Evolutionary conservation across 306 rosid species (phyloP).

Genomic region (Sophora flavescens): DNA sequence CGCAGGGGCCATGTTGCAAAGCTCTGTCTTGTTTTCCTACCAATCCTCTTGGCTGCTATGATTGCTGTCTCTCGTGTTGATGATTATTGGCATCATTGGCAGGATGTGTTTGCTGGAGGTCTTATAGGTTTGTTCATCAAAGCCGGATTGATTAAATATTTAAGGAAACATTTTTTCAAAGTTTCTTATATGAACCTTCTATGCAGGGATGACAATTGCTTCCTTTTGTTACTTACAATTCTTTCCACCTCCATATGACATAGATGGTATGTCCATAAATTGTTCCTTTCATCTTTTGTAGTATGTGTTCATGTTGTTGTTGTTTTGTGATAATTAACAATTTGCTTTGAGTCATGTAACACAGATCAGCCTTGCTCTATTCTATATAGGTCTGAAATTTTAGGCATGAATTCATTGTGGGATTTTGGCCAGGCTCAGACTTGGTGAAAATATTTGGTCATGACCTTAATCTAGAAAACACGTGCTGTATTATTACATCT

Average conservation of each 20-base stretch:
- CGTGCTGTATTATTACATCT: background rate
- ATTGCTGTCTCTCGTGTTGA: slow-evolving; percentile 91
- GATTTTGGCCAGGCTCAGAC: slow-evolving; percentile 24
- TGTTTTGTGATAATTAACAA: background rate
- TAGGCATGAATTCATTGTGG: slow-evolving; percentile 14
- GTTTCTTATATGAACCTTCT: slow-evolving; percentile 49
- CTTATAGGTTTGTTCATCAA: slow-evolving; percentile 71
- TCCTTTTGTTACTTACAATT: slow-evolving; percentile 94
- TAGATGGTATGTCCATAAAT: slow-evolving; percentile 65
- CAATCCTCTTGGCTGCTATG: slow-evolving; percentile 78
- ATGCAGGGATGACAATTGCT: slow-evolving; percentile 72
- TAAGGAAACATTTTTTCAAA: background rate
- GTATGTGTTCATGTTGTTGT: slow-evolving; percentile 9
- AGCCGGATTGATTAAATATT: slow-evolving; percentile 33
- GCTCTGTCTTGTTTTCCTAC: slow-evolving; percentile 74
- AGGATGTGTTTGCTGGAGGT: slow-evolving; percentile 87
- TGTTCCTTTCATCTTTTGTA: slow-evolving; percentile 16
- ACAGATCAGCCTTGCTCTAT: slow-evolving; percentile 6
- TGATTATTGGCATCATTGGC: slow-evolving; percentile 99
- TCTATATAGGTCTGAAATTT: slow-evolving; percentile 29
- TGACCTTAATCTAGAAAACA: slow-evolving; percentile 29
- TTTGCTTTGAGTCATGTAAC: slow-evolving; percentile 12
- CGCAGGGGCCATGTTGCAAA: slow-evolving; percentile 84
- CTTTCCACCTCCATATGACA: slow-evolving; percentile 91
- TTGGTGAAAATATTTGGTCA: slow-evolving; percentile 16